Conservation (phyloP, 2,329 filamentous ascomycete genomes). For the Bisporella sp. region DNA sequence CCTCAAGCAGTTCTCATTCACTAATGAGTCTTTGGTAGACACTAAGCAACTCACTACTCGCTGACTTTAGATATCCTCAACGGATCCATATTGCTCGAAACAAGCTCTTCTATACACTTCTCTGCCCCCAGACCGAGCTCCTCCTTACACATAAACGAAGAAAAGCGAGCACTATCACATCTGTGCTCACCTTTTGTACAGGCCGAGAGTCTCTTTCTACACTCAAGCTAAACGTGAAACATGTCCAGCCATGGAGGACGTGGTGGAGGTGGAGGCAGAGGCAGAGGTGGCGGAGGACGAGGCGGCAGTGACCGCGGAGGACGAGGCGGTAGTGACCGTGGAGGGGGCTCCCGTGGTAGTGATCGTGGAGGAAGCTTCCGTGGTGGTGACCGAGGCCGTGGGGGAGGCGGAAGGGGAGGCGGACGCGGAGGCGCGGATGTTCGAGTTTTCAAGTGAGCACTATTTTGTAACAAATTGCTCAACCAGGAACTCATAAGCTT, state of each 20-base stretch:
- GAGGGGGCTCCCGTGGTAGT: conserved; percentile 2
- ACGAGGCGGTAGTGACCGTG: not conserved
- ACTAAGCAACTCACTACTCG: too few relatives aligned
- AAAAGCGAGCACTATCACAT: too few relatives aligned
- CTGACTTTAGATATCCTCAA: too few relatives aligned
- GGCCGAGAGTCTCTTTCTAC: too few relatives aligned
- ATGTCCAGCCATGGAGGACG: not conserved
- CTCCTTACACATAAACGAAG: too few relatives aligned
- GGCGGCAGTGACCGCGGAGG: conserved; percentile 1
- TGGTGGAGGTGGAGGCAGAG: not conserved
- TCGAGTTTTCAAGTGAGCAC: conserved; percentile 20
- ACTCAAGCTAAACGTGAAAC: not conserved
- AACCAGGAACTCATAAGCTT: not conserved
- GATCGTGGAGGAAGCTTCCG: conserved; percentile 10
- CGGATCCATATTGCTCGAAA: too few relatives aligned
- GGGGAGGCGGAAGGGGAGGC: conserved; percentile 23
- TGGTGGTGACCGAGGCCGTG: conserved; percentile 23
- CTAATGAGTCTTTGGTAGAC: too few relatives aligned
- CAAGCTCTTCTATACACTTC: too few relatives aligned
- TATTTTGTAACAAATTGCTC: not conserved
- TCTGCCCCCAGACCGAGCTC: too few relatives aligned
- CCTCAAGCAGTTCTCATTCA: too few relatives aligned
- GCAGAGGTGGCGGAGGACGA: not conserved
- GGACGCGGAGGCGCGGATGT: conserved; percentile 19
- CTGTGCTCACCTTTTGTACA: too few relatives aligned